These are phyloP conservation scores for Botrytis cinerea DNA, from an alignment of 2,329 filamentous ascomycete species.

Conservation along the genomic window DNA sequence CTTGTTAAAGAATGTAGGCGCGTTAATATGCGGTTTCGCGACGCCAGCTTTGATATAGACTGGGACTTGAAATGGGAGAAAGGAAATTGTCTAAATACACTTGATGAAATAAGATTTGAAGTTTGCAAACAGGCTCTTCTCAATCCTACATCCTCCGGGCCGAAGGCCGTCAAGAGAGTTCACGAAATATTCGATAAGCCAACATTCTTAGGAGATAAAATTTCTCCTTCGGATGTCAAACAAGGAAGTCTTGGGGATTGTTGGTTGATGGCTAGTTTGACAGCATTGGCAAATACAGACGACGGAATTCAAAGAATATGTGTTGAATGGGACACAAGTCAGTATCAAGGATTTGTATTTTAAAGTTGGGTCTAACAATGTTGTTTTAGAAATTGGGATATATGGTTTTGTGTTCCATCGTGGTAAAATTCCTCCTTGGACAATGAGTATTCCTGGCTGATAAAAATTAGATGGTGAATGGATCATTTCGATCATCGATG, in stretches of 20 bases:
- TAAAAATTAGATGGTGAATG: slow-evolving; percentile 70
- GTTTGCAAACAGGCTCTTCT: slow-evolving; percentile 49
- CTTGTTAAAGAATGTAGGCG: slow-evolving; percentile 67
- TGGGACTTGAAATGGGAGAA: slow-evolving; percentile 56
- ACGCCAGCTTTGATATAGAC: slow-evolving; percentile 70
- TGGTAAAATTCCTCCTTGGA: slow-evolving; percentile 29
- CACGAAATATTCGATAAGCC: slow-evolving; percentile 75
- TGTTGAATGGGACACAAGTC: slow-evolving; percentile 67
- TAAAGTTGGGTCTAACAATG: slow-evolving; percentile 16
- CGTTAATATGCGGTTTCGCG: slow-evolving; percentile 81
- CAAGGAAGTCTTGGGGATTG: slow-evolving; percentile 81
- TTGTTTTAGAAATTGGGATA: slow-evolving; percentile 63
- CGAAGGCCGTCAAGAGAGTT: slow-evolving; percentile 77
- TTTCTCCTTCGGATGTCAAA: slow-evolving; percentile 75
- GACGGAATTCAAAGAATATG: slow-evolving; percentile 72
- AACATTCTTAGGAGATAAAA: slow-evolving; percentile 76
- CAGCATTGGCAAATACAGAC: slow-evolving; percentile 72
- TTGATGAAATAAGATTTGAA: slow-evolving; percentile 50
- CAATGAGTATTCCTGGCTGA: neutral
- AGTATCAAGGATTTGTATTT: slow-evolving; percentile 1
- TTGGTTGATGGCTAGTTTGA: slow-evolving; percentile 81
- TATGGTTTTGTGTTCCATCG: slow-evolving; percentile 89
- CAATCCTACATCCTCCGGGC: slow-evolving; percentile 54
- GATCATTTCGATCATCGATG: slow-evolving; percentile 89
- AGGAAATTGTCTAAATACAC: slow-evolving; percentile 42